These are phyloP conservation scores for Modicella reniformis DNA, from an alignment of 371 early-diverging fungal genomes.

Conservation along the genomic window DNA sequence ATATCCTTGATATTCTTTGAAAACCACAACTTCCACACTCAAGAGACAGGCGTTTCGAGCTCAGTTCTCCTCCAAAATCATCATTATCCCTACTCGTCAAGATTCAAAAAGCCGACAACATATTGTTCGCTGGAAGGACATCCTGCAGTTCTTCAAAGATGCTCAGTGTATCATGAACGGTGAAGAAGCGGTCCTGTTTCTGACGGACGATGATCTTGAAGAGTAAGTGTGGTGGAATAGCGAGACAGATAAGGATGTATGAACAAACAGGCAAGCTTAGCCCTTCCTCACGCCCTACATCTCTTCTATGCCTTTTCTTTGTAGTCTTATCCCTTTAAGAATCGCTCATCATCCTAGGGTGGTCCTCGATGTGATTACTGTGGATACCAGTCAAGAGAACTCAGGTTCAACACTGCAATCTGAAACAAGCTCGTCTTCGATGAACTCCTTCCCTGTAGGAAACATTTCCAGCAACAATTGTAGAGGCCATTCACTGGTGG, in stretches of 20 bases:
- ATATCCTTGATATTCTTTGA: background rate
- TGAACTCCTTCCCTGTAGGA: background rate
- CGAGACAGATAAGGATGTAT: background rate
- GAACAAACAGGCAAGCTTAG: background rate
- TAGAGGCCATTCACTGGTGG: background rate
- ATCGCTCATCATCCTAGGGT: slow-evolving; percentile 5
- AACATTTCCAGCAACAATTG: no score
- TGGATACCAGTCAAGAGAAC: background rate
- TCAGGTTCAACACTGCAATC: background rate
- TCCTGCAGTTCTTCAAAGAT: background rate
- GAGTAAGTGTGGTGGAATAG: background rate
- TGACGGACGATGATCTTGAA: background rate
- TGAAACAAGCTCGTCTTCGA: no score
- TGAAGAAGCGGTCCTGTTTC: background rate
- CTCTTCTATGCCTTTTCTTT: background rate
- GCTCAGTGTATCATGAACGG: background rate
- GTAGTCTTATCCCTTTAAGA: slow-evolving; percentile 12
- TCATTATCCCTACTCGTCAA: background rate
- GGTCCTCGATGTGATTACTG: slow-evolving; percentile 8
- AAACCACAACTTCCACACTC: background rate
- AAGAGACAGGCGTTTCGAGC: background rate
- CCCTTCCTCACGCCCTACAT: background rate
- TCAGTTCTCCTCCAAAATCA: background rate
- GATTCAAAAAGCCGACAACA: background rate
- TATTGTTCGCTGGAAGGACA: background rate